Conservation (phyloP, 1,284 basidiomycete genomes). For the Leccinum pachyderme region DNA sequence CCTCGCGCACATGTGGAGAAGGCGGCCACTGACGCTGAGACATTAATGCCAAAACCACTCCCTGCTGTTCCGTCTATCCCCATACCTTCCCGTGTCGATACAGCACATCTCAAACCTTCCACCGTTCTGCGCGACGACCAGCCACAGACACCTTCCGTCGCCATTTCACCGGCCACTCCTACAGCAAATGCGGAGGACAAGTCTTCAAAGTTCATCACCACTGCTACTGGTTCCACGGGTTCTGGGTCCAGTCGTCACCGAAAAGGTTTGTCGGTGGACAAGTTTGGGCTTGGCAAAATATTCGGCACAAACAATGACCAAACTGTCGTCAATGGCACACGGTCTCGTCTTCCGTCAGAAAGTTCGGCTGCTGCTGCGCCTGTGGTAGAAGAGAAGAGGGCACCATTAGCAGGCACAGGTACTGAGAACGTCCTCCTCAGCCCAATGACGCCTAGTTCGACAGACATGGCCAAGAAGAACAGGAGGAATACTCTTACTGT, state of each 20-base stretch:
- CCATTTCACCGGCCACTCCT: constrained; percentile 50
- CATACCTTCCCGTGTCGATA: constrained; percentile 21
- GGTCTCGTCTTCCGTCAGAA: constrained; percentile 44
- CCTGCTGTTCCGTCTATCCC: constrained; percentile 23
- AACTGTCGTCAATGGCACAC: constrained; percentile 22
- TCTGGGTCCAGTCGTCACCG: constrained; percentile 52
- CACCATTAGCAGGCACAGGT: not conserved
- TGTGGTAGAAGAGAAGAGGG: constrained; percentile 24
- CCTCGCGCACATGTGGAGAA: constrained; percentile 21
- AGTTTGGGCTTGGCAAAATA: constrained; percentile 69
- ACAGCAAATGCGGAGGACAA: constrained; percentile 38
- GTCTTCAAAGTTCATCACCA: constrained; percentile 34
- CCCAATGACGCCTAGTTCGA: constrained; percentile 29
- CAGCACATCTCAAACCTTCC: constrained; percentile 21
- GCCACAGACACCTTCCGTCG: constrained; percentile 38
- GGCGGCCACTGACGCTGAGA: not conserved
- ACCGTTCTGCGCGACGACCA: constrained; percentile 26
- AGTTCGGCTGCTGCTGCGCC: constrained; percentile 32
- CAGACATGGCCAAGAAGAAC: constrained; percentile 49
- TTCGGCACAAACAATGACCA: constrained; percentile 42
- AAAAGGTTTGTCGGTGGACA: constrained; percentile 69
- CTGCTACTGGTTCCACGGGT: constrained; percentile 35
- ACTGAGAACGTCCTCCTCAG: constrained; percentile 33
- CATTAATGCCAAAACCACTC: constrained; percentile 18
- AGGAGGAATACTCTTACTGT: constrained; percentile 79